phyloP scores from a whole-genome alignment of 192 early-diverging fungal genomes.

The Coemansia sp. region DNA sequence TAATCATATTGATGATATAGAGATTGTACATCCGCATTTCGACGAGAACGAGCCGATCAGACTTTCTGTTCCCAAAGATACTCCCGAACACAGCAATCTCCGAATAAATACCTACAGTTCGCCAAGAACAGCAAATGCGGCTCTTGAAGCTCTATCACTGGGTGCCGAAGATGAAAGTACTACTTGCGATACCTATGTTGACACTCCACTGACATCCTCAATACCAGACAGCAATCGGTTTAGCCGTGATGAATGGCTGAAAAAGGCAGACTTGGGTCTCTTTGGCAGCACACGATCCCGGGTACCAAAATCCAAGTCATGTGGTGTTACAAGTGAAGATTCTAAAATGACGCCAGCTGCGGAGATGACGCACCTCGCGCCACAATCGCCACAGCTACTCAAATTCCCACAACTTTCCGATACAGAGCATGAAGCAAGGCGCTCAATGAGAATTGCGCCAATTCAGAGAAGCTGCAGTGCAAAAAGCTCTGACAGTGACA shows the following conservation, averaged over 20 bases:
- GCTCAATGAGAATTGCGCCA: too few species aligned
- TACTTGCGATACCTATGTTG: neutral
- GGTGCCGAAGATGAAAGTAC: too few species aligned
- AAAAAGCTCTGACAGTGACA: neutral
- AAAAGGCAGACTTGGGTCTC: conserved; percentile 17
- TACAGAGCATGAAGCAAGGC: neutral
- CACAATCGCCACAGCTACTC: neutral
- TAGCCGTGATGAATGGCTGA: conserved; percentile 38
- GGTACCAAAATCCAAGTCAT: neutral
- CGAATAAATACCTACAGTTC: too few species aligned
- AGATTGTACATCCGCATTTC: conserved; percentile 5
- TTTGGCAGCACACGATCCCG: conserved; percentile 33
- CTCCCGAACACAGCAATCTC: conserved; percentile 6
- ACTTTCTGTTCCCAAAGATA: neutral
- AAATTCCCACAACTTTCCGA: conserved; percentile 1
- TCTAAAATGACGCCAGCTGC: neutral
- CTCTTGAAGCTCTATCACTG: neutral
- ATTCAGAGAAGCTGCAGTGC: neutral
- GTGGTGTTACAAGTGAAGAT: neutral
- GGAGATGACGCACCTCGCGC: neutral
- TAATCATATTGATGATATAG: neutral
- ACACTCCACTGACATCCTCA: neutral
- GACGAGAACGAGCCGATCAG: neutral
- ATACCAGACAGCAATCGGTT: conserved; percentile 6
- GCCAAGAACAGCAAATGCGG: too few species aligned